Evolutionary conservation across 257 asterid species (phyloP).

Genomic region (Ajuga chamaepitys): DNA sequence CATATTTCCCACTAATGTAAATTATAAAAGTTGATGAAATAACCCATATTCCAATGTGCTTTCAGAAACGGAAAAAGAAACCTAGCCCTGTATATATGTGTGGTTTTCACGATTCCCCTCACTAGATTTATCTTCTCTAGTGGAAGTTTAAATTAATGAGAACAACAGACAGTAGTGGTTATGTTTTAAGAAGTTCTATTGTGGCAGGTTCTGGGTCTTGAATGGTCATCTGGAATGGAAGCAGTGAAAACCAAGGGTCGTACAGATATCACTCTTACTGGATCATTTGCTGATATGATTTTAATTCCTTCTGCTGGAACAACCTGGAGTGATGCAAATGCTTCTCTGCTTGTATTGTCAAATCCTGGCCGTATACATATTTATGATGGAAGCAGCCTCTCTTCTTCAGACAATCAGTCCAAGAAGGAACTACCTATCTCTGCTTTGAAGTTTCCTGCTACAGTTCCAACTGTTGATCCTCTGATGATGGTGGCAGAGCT

Average conservation of each 20-base stretch:
- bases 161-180: not conserved
- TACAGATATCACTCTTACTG: constrained; percentile 61
- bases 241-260: constrained; percentile 61
- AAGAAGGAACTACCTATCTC: constrained; percentile 32
- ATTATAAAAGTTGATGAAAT: not conserved
- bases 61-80: constrained; percentile 1
- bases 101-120: not conserved
- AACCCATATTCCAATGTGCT: not conserved
- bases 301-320: constrained; percentile 50
- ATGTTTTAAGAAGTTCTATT: constrained; percentile 15
- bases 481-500: constrained; percentile 56
- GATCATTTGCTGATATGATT: constrained; percentile 78
- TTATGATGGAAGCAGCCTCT: constrained; percentile 37
- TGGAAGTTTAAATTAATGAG: constrained; percentile 9
- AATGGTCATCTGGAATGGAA: constrained; percentile 78
- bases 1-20: constrained; percentile 7
- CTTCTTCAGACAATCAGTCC: constrained; percentile 35
- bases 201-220: constrained; percentile 65
- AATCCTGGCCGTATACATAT: constrained; percentile 66
- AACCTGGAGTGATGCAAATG: constrained; percentile 30
- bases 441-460: constrained; percentile 49
- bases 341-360: constrained; percentile 55
- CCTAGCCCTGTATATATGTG: not conserved
- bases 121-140: constrained; percentile 3
- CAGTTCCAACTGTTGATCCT: constrained; percentile 65